A percentile compares a stretch with the other conserved stretches of the same genome.
Conservation (phyloP, 345 rosid genomes). For the Physaria fendleri region DNA sequence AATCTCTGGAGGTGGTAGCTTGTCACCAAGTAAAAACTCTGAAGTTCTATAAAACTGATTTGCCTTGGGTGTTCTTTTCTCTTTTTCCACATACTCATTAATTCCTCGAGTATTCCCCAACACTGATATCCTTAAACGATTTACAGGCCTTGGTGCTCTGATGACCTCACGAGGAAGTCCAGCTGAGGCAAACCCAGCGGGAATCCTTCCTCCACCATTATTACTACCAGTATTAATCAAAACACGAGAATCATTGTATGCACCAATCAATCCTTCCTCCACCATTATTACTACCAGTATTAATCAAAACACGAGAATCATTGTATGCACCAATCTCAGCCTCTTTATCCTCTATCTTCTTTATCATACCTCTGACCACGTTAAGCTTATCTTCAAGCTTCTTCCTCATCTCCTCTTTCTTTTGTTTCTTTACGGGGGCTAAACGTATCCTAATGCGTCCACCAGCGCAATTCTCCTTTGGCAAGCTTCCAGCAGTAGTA, state of each 20-base stretch:
- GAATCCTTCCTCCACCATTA: constrained; percentile 53
- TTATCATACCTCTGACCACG: constrained; percentile 65
- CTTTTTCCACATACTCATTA: constrained; percentile 75
- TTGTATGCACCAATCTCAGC: constrained; percentile 43
- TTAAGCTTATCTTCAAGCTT: constrained; percentile 76
- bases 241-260: constrained; percentile 31
- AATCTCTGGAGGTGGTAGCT: constrained; percentile 94
- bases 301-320: constrained; percentile 26
- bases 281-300: constrained; percentile 37
- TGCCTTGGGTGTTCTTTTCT: constrained; percentile 96
- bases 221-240: constrained; percentile 34
- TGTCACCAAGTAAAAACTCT: constrained; percentile 95
- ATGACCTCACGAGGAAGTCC: constrained; percentile 48
- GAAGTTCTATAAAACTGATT: constrained; percentile 91
- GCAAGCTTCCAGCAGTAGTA: constrained; percentile 35
- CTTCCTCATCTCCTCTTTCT: constrained; percentile 56
- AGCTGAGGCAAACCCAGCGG: constrained; percentile 55
- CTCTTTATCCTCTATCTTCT: constrained; percentile 77
- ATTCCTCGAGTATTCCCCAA: constrained; percentile 63
- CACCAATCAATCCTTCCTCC: too few species aligned
- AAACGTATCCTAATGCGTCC: constrained; percentile 49
- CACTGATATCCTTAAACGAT: constrained; percentile 63
- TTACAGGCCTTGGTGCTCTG: constrained; percentile 65
- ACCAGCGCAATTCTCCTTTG: constrained; percentile 37
- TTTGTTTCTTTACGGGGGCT: constrained; percentile 48